phyloP scores from a whole-genome alignment of 805 yeast species.

The Lipomyces japonicus region DNA sequence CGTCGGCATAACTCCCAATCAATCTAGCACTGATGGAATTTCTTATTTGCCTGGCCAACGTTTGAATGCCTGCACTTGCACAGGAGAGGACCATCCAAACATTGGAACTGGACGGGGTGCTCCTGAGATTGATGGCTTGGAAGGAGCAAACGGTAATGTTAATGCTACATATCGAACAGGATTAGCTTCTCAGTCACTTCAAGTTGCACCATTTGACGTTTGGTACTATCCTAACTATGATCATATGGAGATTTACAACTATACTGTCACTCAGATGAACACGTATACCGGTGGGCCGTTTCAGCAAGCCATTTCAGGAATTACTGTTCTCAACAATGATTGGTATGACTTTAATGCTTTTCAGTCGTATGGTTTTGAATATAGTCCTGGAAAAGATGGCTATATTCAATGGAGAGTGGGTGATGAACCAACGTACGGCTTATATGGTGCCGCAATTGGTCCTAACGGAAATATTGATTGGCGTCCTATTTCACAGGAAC shows the following conservation, averaged over 20 bases:
- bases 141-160: slow-evolving; percentile 58
- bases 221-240: slow-evolving; percentile 92
- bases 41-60: slow-evolving; percentile 83
- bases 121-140: slow-evolving; percentile 89
- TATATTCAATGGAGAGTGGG: slow-evolving; percentile 88
- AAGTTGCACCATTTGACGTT: slow-evolving; percentile 88
- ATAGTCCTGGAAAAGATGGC: slow-evolving; percentile 56
- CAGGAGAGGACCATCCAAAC: slow-evolving; percentile 82
- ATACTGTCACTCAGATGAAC: slow-evolving; percentile 71
- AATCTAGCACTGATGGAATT: slow-evolving; percentile 84
- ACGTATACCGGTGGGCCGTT: slow-evolving; percentile 87
- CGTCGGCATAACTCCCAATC: slow-evolving; percentile 92
- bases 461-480: slow-evolving; percentile 89
- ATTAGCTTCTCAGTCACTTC: slow-evolving; percentile 83
- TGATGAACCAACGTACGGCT: slow-evolving; percentile 66
- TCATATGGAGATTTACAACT: slow-evolving; percentile 68
- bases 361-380: slow-evolving; percentile 78
- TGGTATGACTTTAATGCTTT: slow-evolving; percentile 71
- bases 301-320: slow-evolving; percentile 88
- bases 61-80: slow-evolving; percentile 72
- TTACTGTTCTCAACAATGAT: slow-evolving; percentile 67
- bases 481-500: slow-evolving; percentile 82
- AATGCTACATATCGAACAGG: slow-evolving; percentile 43
- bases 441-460: slow-evolving; percentile 69
- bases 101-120: slow-evolving; percentile 89